Conservation (phyloP, 2,329 filamentous ascomycete genomes). For the Allantophomopsis cytisporea region DNA sequence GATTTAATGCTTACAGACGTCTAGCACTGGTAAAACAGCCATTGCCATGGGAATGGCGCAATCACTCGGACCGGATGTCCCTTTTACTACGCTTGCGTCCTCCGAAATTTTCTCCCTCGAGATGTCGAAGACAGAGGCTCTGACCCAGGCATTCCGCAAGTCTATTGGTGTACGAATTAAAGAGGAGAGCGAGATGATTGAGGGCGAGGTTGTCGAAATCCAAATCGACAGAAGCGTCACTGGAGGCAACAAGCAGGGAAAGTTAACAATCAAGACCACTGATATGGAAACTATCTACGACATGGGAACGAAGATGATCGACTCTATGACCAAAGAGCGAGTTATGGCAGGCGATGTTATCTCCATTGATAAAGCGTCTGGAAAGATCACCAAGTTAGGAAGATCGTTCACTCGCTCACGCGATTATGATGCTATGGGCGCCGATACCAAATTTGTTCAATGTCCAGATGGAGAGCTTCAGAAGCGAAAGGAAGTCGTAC, state of each 20-base stretch:
- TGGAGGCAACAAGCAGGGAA: constrained; percentile 93
- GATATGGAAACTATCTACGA: constrained; percentile 99
- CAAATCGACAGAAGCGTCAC: constrained; percentile 96
- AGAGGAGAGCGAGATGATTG: constrained; percentile 98
- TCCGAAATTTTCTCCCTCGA: constrained; percentile 98
- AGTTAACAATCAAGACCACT: constrained; percentile 97
- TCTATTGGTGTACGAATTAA: constrained; percentile 97
- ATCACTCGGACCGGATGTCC: constrained; percentile 83
- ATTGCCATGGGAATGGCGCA: constrained; percentile 99
- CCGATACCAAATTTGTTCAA: constrained; percentile 95
- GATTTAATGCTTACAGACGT: constrained; percentile 3
- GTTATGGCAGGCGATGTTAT: constrained; percentile 98
- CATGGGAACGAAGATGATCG: constrained; percentile 99
- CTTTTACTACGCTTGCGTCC: constrained; percentile 89
- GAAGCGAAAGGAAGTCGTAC: constrained; percentile 91
- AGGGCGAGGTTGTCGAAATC: constrained; percentile 97
- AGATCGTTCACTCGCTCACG: constrained; percentile 88
- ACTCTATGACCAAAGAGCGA: constrained; percentile 98
- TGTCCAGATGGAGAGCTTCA: constrained; percentile 96
- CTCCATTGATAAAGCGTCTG: constrained; percentile 95
- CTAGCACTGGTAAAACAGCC: constrained; percentile 90
- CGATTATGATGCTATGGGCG: constrained; percentile 98
- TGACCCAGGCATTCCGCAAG: constrained; percentile 97
- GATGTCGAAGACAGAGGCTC: constrained; percentile 98
- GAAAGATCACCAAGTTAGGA: constrained; percentile 94